These are phyloP conservation scores for Globisporangium uncinulatum DNA, from an alignment of 352 stramenopile genomes.

Conservation along the genomic window DNA sequence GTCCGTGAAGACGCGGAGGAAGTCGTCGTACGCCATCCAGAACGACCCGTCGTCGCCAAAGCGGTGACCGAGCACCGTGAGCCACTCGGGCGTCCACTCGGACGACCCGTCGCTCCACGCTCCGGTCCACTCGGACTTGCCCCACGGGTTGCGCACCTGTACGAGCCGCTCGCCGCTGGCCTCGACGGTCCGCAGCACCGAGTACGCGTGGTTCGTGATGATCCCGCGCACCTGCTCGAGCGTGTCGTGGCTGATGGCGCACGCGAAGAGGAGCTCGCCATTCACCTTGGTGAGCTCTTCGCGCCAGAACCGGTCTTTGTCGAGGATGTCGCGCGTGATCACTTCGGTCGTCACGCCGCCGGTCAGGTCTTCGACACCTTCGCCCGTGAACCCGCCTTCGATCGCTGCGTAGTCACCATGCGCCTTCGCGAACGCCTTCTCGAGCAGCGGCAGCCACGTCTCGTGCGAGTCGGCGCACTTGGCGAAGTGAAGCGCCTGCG, in stretches of 20 bases:
- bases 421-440: conserved; percentile 85
- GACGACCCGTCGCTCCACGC: conserved; percentile 39
- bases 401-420: conserved; percentile 68
- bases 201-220: conserved; percentile 53
- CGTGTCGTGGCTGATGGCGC: conserved; percentile 15
- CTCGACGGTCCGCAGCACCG: conserved; percentile 39
- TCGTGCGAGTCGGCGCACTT: conserved; percentile 50
- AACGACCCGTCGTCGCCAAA: conserved; percentile 56
- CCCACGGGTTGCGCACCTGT: conserved; percentile 51
- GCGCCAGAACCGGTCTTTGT: conserved; percentile 30
- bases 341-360: conserved; percentile 35
- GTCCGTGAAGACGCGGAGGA: conserved; percentile 28
- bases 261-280: conserved; percentile 32
- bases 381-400: conserved; percentile 45
- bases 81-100: conserved; percentile 45
- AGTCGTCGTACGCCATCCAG: conserved; percentile 54
- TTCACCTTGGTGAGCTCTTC: conserved; percentile 33
- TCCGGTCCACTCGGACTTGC: conserved; percentile 46
- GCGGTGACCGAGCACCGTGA: conserved; percentile 26
- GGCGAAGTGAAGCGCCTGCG: conserved; percentile 31
- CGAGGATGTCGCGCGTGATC: conserved; percentile 26
- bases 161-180: conserved; percentile 26
- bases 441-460: conserved; percentile 78
- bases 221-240: conserved; percentile 21
- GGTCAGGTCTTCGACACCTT: conserved; percentile 39